These are phyloP conservation scores for Diversispora eburnea DNA, from an alignment of 192 early-diverging fungal genomes.

Conservation along the genomic window DNA sequence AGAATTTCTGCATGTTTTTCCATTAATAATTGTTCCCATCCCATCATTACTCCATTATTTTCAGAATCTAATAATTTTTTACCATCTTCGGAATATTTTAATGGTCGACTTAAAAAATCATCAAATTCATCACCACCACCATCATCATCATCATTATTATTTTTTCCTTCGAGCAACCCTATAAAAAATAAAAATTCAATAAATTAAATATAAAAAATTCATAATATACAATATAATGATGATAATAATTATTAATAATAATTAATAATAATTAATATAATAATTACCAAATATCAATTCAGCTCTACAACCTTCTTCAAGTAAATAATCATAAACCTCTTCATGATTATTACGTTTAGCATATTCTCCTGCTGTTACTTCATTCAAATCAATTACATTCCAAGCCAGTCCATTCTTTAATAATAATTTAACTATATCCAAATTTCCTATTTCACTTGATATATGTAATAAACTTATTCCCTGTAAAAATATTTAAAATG, in stretches of 20 bases:
- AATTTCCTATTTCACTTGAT: conserved; percentile 64
- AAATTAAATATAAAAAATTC: background rate
- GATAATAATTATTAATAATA: background rate
- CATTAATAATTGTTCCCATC: conserved; percentile 95
- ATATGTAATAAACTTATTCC: conserved; percentile 66
- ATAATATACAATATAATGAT: background rate
- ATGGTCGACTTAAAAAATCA: conserved; percentile 71
- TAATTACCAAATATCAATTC: conserved; percentile 71
- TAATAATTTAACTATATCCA: conserved; percentile 57
- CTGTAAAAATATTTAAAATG: background rate
- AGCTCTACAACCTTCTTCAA: conserved; percentile 78
- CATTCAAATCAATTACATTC: conserved; percentile 74
- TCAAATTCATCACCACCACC: conserved; percentile 57
- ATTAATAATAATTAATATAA: background rate
- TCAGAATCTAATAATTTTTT: conserved; percentile 79
- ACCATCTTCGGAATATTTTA: conserved; percentile 74
- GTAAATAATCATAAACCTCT: conserved; percentile 72
- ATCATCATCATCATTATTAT: conserved; percentile 37
- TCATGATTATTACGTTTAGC: conserved; percentile 66
- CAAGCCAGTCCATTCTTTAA: conserved; percentile 72
- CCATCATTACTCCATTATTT: conserved; percentile 97
- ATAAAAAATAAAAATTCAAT: background rate
- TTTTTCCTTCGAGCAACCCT: conserved; percentile 13
- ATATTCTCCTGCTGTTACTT: conserved; percentile 80
- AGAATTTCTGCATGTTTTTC: conserved; percentile 78